Conservation (phyloP, 345 rosid genomes). For the Eucalyptus marginata region DNA sequence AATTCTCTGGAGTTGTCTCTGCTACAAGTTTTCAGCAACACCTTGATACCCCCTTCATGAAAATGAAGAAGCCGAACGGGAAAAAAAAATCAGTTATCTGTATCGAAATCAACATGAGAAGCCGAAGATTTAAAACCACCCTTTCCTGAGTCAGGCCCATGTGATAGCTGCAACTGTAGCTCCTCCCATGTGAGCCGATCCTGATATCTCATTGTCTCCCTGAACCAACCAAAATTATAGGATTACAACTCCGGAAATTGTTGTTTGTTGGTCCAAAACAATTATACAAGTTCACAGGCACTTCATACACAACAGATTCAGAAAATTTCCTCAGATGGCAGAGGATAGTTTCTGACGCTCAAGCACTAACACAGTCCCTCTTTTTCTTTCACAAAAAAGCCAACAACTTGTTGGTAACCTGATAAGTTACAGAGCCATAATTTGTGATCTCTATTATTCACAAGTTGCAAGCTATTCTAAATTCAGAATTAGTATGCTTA, state of each 20-base stretch:
- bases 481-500: neutral
- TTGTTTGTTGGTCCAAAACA: neutral
- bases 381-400: neutral
- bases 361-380: neutral
- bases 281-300: neutral
- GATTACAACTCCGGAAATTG: neutral
- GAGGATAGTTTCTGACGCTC: neutral
- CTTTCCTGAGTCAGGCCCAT: conserved; percentile 52
- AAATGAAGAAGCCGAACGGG: neutral
- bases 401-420: neutral
- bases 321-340: neutral
- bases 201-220: conserved; percentile 71
- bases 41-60: conserved; percentile 6
- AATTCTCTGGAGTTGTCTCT: conserved; percentile 26
- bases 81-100: conserved; percentile 38
- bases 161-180: conserved; percentile 75
- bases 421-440: neutral
- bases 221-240: neutral
- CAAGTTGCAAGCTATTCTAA: neutral
- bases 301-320: neutral
- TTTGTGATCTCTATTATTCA: neutral
- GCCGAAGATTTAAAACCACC: conserved; percentile 17
- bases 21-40: conserved; percentile 37
- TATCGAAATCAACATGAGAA: conserved; percentile 2
- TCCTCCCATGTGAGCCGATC: conserved; percentile 90